These are phyloP conservation scores for Halophytophthora polymorphica DNA, from an alignment of 352 stramenopile species.

Conservation along the genomic window DNA sequence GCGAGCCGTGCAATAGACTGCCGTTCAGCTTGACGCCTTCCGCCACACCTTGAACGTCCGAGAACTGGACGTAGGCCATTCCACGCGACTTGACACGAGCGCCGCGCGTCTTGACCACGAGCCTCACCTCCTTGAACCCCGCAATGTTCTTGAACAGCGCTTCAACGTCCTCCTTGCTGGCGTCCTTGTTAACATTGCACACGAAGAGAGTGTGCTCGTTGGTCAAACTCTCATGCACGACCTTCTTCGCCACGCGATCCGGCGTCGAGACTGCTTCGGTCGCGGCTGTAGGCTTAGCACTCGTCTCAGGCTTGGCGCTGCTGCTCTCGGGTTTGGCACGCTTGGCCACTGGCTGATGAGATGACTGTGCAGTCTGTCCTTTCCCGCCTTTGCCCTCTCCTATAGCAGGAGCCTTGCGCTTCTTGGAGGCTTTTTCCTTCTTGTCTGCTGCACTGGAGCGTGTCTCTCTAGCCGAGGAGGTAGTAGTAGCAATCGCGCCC, in stretches of 20 bases:
- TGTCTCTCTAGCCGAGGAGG: not conserved
- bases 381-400: conserved; percentile 15
- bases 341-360: conserved; percentile 16
- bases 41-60: conserved; percentile 36
- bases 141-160: conserved; percentile 50
- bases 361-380: not conserved
- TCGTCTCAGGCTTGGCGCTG: conserved; percentile 14
- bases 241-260: conserved; percentile 26
- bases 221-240: conserved; percentile 31
- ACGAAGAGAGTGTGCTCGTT: conserved; percentile 71
- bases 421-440: conserved; percentile 16
- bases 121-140: conserved; percentile 49
- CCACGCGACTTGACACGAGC: conserved; percentile 61
- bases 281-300: not conserved
- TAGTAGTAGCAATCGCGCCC: not conserved
- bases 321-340: too few species aligned
- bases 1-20: conserved; percentile 28
- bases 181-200: conserved; percentile 62
- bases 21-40: conserved; percentile 33
- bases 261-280: conserved; percentile 7
- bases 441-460: conserved; percentile 8
- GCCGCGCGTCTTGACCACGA: conserved; percentile 62
- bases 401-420: conserved; percentile 12
- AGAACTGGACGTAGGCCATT: conserved; percentile 76
- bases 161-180: conserved; percentile 43